Evolutionary conservation across 2,329 filamentous ascomycete genomes (phyloP).

Genomic region (Xylariales sp.): DNA sequence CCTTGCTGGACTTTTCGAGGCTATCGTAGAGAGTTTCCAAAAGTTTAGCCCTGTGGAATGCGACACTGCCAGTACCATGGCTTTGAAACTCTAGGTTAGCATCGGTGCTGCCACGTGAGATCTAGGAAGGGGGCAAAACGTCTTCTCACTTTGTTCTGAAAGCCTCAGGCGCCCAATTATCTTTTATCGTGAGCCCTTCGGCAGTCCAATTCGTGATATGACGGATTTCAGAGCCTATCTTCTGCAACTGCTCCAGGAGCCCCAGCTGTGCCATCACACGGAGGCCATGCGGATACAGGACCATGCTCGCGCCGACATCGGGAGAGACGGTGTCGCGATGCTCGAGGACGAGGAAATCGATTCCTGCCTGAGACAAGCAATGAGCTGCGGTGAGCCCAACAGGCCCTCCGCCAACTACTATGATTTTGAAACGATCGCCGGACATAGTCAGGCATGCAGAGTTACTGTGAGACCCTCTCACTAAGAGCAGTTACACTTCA

Average conservation of each 20-base stretch:
- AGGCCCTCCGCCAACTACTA: conserved; percentile 20
- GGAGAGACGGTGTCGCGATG: conserved; percentile 6
- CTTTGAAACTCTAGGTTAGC: too few relatives aligned
- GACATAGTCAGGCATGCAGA: too few relatives aligned
- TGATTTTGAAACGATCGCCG: conserved; percentile 12
- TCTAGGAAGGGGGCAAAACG: too few relatives aligned
- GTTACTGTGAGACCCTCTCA: too few relatives aligned
- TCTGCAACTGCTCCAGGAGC: conserved; percentile 15
- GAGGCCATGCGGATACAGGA: conserved; percentile 18
- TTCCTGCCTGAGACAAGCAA: conserved; percentile 17
- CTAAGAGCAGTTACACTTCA: too few relatives aligned
- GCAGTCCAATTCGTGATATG: conserved; percentile 18
- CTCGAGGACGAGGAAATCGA: conserved; percentile 33
- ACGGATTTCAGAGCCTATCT: conserved; percentile 16
- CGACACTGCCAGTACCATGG: conserved; percentile 20
- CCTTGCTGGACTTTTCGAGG: conserved; percentile 18
- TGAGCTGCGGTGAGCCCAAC: conserved; percentile 20
- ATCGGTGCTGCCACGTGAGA: too few relatives aligned
- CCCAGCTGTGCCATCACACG: conserved; percentile 29
- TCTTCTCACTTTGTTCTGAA: conserved; percentile 18
- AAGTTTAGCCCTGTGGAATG: conserved; percentile 32
- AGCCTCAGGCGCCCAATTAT: conserved; percentile 15
- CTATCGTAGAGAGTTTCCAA: conserved; percentile 25
- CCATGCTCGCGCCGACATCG: conserved; percentile 25
- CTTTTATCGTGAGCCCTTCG: conserved; percentile 19